Percentiles rank a stretch among this genome's conserved stretches.
These are phyloP conservation scores for Cupressus sempervirens DNA, from an alignment of 75 land plant genomes.

Conservation along the genomic window DNA sequence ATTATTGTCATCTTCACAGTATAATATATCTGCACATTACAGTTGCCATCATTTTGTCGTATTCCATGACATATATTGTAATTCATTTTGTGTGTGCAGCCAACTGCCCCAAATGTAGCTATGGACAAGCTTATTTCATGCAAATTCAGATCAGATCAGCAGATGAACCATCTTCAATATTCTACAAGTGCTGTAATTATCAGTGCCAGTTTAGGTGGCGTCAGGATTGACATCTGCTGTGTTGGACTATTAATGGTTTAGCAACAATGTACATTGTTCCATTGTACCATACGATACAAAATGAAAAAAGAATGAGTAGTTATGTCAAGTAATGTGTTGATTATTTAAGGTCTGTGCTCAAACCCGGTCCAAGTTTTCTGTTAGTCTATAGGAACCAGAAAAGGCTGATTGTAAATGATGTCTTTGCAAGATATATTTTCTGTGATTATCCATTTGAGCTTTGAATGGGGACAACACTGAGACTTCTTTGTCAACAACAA, in stretches of 20 bases:
- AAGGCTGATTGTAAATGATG: not conserved
- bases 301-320: not conserved
- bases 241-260: not conserved
- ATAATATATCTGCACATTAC: not conserved
- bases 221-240: constrained; percentile 28
- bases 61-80: not conserved
- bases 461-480: not conserved
- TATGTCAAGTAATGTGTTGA: not conserved
- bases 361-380: not conserved
- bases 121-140: constrained; percentile 45
- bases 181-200: constrained; percentile 55
- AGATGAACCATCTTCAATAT: constrained; percentile 63
- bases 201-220: constrained; percentile 45
- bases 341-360: not conserved
- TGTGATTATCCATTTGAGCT: not conserved
- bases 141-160: constrained; percentile 67
- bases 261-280: not conserved
- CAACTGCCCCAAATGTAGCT: constrained; percentile 40
- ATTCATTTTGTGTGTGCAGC: constrained; percentile 24
- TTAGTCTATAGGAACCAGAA: not conserved
- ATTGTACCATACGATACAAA: not conserved
- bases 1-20: not conserved
- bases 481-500: not conserved
- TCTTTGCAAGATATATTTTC: not conserved
- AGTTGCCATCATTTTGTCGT: not conserved